Conservation (phyloP, 345 rosid genomes). For the Rhodamnia argentea region DNA sequence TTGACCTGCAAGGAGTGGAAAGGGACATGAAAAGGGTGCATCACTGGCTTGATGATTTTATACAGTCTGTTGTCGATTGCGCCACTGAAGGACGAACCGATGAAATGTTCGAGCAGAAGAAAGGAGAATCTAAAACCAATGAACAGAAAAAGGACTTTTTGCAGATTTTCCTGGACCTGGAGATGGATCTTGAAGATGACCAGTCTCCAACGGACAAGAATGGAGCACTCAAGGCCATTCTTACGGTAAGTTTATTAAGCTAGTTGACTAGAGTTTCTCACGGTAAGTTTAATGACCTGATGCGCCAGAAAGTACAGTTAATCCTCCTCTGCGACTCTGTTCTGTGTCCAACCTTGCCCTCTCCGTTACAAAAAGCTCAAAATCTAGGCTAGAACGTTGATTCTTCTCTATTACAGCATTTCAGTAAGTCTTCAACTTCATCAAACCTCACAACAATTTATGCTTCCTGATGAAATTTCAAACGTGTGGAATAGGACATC, state of each 20-base stretch:
- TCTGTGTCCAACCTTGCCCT: too few species aligned
- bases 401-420: too few species aligned
- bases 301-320: neutral
- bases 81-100: neutral
- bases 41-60: neutral
- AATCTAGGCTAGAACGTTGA: too few species aligned
- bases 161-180: neutral
- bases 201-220: neutral
- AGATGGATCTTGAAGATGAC: neutral
- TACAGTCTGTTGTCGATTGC: conserved; percentile 8
- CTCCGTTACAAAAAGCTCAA: too few species aligned
- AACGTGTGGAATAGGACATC: neutral
- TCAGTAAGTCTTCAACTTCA: too few species aligned
- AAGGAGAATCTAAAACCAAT: neutral
- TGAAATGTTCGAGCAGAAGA: neutral
- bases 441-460: too few species aligned
- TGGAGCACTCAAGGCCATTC: neutral
- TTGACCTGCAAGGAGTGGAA: conserved; percentile 36
- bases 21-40: conserved; percentile 4
- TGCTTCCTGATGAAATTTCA: neutral
- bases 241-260: neutral
- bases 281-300: too few species aligned
- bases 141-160: neutral
- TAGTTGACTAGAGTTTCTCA: too few species aligned
- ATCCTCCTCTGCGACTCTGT: too few species aligned